Evolutionary conservation across 1,284 basidiomycete species (phyloP), one percentile per base, ranked within the genome.

Genomic region (Coniophora puteana): DNA sequence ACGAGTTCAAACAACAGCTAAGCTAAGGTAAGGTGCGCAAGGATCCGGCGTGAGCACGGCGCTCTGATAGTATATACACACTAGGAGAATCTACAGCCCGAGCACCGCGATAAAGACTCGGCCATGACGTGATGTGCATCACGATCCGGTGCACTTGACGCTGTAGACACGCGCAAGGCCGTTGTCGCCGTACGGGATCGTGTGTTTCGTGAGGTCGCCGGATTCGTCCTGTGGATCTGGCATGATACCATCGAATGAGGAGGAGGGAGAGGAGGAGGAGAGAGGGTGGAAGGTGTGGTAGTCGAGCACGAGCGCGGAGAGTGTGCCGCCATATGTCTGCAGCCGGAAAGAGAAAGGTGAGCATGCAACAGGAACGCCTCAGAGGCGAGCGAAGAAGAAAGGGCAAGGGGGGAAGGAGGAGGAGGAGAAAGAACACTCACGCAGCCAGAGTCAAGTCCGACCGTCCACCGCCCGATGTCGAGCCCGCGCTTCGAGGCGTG

Each of bases 361-460:
- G n/a, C n/a, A n/a, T n/a, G n/a, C n/a, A n/a, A n/a, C n/a, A n/a
- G n/a, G n/a, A n/a, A n/a, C n/a, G n/a, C n/a, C n/a, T n/a, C n/a
- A n/a, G n/a, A n/a, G n/a, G n/a, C n/a, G n/a, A n/a, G n/a, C n/a
- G n/a, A n/a, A n/a, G n/a, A n/a, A n/a, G n/a, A n/a, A n/a, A n/a
- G n/a, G n/a, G n/a, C n/a, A n/a, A 42, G 24, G 5, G 7, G 8
- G 7, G 29, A 31, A 31, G 7, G 29, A 8, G 20, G 14, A 27
- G 7, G 14, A 30, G 22, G 8, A n/a, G 24, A 8, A 29, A 23
- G n/a, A 38, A 16, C 5, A 68, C 78, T 52, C 54, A 92, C 83
- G 54, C 90, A 93, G 6, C 88, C 90, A 0, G 84, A 76, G 58
- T 94, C 91, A 27, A 93, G 59, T 2, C 90, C 91, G 45, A 90